Percentiles rank a stretch among this genome's conserved stretches.
Evolutionary conservation across 495 filamentous ascomycete genomes (phyloP).

Genomic region (Hyaloscypha hepaticicola): DNA sequence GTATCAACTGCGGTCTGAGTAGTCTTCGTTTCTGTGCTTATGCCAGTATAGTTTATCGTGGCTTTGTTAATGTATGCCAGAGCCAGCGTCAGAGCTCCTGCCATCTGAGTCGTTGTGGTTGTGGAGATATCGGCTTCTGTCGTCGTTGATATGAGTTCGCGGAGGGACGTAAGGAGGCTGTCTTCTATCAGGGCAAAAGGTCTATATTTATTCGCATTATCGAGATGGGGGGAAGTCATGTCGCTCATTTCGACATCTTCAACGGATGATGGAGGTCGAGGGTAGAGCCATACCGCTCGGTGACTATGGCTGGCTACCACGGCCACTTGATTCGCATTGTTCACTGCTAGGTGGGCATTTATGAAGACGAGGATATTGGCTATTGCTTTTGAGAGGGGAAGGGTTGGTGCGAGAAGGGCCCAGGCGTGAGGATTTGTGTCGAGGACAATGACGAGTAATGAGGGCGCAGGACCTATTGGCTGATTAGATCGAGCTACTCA

Average conservation of each 20-base stretch:
- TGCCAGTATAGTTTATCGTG: conserved; percentile 37
- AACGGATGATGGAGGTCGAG: conserved; percentile 39
- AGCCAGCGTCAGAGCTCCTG: conserved; percentile 87
- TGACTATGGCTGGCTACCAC: conserved; percentile 88
- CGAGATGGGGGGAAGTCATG: conserved; percentile 24
- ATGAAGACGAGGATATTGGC: conserved; percentile 94
- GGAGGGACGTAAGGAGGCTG: conserved; percentile 69
- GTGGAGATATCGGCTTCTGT: conserved; percentile 54
- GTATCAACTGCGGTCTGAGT: conserved; percentile 35
- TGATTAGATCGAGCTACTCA: conserved; percentile 10
- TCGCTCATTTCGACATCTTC: conserved; percentile 49
- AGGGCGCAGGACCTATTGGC: conserved; percentile 66
- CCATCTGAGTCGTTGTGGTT: conserved; percentile 75
- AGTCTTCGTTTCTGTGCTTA: conserved; percentile 32
- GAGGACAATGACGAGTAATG: conserved; percentile 86
- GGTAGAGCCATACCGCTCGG: conserved; percentile 86
- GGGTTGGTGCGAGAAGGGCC: conserved; percentile 69
- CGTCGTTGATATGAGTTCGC: conserved; percentile 65
- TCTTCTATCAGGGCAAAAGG: conserved; percentile 84
- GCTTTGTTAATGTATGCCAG: conserved; percentile 80
- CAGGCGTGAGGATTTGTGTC: conserved; percentile 97
- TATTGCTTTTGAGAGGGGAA: conserved; percentile 82
- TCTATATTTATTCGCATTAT: conserved; percentile 86
- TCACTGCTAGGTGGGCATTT: conserved; percentile 91
- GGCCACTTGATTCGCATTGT: conserved; percentile 87